These are phyloP conservation scores for Trichophyton verrucosum DNA, from an alignment of 2,329 filamentous ascomycete species.

Conservation along the genomic window DNA sequence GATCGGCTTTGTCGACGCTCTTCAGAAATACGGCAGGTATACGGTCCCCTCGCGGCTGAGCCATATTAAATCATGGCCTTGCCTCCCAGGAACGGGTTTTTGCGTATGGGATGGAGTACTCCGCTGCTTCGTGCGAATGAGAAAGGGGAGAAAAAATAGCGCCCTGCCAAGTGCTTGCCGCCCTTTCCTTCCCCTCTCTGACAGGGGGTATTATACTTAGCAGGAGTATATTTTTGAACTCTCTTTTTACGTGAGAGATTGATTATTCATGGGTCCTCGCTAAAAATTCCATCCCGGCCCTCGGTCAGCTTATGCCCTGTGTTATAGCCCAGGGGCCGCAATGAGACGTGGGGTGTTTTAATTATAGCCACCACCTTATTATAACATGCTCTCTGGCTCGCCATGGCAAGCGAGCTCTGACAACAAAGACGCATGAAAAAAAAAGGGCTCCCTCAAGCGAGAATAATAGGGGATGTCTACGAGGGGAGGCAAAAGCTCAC, in stretches of 20 bases:
- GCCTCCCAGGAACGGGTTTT: neutral
- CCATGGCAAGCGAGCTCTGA: neutral
- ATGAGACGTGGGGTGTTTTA: neutral
- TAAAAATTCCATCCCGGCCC: neutral
- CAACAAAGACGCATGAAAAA: too few relatives aligned
- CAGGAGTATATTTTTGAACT: neutral
- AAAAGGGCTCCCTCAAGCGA: too few relatives aligned
- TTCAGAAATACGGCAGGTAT: neutral
- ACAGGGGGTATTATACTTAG: neutral
- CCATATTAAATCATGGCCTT: neutral
- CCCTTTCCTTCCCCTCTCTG: neutral
- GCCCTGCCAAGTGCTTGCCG: neutral
- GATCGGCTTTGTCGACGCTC: neutral
- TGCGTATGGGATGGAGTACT: too few relatives aligned
- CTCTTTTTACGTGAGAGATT: neutral
- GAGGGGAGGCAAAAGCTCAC: too few relatives aligned
- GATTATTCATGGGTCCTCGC: neutral
- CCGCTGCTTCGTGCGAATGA: neutral
- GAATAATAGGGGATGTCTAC: too few relatives aligned
- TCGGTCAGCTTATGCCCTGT: neutral
- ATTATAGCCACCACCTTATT: neutral
- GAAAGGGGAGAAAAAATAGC: neutral
- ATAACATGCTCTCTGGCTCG: neutral
- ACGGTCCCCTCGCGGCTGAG: neutral
- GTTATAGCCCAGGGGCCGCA: neutral